Evolutionary conservation across 257 asterid species (phyloP).

Genomic region (Solanum gracilifrons): DNA sequence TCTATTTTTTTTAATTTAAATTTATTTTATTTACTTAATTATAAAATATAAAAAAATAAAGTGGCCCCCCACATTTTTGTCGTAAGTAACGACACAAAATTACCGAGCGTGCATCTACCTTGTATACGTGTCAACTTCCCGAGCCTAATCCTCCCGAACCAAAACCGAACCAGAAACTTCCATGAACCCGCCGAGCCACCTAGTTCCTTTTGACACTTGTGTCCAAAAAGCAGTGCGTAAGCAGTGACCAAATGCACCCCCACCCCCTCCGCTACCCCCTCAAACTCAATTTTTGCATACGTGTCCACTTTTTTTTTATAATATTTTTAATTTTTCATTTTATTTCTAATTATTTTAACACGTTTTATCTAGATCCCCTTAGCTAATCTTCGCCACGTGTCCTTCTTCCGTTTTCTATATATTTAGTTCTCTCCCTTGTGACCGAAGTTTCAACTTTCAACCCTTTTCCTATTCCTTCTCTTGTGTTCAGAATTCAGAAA

Average conservation of each 20-base stretch:
- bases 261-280: background rate
- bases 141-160: background rate
- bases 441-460: slow-evolving; percentile 46
- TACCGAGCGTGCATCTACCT: background rate
- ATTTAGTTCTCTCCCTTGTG: slow-evolving; percentile 32
- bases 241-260: slow-evolving; percentile 38
- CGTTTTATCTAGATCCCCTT: slow-evolving; percentile 34
- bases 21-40: background rate
- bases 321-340: slow-evolving; percentile 16
- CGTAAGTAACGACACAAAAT: background rate
- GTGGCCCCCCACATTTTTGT: background rate
- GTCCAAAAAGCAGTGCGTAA: slow-evolving; percentile 40
- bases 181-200: background rate
- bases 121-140: background rate
- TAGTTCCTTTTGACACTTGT: background rate
- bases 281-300: slow-evolving; percentile 13
- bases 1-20: background rate
- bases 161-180: background rate
- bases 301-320: slow-evolving; percentile 25
- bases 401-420: slow-evolving; percentile 29
- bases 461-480: slow-evolving; percentile 6
- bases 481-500: background rate
- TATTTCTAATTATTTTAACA: slow-evolving; percentile 13
- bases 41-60: background rate
- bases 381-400: slow-evolving; percentile 34